Percentiles rank a stretch among this genome's conserved stretches.
Evolutionary conservation across 2,329 filamentous ascomycete genomes (phyloP).

Genomic region (Calonectria ilicicola): DNA sequence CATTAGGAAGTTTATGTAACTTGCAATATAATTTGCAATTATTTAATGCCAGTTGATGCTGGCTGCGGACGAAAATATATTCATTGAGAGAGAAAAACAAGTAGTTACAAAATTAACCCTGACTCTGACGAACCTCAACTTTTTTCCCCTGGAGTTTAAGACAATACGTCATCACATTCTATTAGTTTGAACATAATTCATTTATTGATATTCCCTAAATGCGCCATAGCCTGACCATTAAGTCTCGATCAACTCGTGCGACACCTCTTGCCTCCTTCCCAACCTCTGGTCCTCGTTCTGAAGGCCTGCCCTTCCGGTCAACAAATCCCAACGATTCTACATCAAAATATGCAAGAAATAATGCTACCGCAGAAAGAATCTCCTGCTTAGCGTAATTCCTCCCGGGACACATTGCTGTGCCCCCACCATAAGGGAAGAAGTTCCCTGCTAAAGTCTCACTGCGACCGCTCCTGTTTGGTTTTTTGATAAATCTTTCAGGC

Average conservation of each 20-base stretch:
- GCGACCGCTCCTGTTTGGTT: slow-evolving; percentile 14
- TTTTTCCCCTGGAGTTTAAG: too few relatives aligned
- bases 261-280: slow-evolving; percentile 38
- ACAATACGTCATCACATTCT: too few relatives aligned
- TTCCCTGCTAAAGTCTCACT: slow-evolving; percentile 30
- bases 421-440: slow-evolving; percentile 42
- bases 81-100: too few relatives aligned
- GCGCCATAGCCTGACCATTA: slow-evolving; percentile 32
- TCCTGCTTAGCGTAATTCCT: slow-evolving; percentile 43
- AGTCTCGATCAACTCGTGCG: slow-evolving; percentile 37
- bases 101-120: too few relatives aligned
- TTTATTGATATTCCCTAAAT: neutral
- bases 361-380: slow-evolving; percentile 36
- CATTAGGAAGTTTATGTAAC: neutral
- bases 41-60: too few relatives aligned
- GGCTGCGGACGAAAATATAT: too few relatives aligned
- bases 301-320: slow-evolving; percentile 20
- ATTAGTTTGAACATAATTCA: too few relatives aligned
- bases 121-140: too few relatives aligned
- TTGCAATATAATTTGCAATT: neutral
- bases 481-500: slow-evolving; percentile 37
- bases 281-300: slow-evolving; percentile 36
- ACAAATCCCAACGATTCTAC: slow-evolving; percentile 32
- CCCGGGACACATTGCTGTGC: slow-evolving; percentile 41
- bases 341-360: slow-evolving; percentile 35